These are phyloP conservation scores for Leptodermis oblonga DNA, from an alignment of 257 asterid species.

Conservation along the genomic window DNA sequence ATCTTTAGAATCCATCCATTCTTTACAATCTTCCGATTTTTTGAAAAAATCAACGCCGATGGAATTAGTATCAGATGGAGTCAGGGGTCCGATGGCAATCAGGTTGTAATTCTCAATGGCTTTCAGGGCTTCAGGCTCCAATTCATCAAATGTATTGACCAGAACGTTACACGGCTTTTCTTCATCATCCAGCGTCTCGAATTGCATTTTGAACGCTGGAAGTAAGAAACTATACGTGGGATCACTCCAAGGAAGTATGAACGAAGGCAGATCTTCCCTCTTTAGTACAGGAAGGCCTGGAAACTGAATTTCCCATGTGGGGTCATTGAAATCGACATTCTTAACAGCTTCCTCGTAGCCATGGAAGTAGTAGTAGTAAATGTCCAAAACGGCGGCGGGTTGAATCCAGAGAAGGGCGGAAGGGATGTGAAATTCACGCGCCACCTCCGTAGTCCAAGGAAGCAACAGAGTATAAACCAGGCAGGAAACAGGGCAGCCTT, in stretches of 20 bases:
- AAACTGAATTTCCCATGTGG: constrained; percentile 13
- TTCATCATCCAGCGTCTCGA: constrained; percentile 24
- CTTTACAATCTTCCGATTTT: constrained; percentile 8
- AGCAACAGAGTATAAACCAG: constrained; percentile 40
- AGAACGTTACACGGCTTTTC: too few species aligned
- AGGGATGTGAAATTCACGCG: constrained; percentile 35
- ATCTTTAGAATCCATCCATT: constrained; percentile 26
- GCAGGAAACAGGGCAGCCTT: constrained; percentile 12
- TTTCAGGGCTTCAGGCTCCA: too few species aligned
- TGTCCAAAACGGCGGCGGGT: constrained; percentile 42
- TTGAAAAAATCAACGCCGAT: constrained; percentile 20
- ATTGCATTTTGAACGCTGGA: constrained; percentile 25
- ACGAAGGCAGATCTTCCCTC: constrained; percentile 33
- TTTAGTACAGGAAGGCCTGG: constrained; percentile 23
- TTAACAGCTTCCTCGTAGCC: constrained; percentile 23
- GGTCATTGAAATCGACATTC: constrained; percentile 1
- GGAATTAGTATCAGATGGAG: constrained; percentile 13
- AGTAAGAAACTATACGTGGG: not conserved
- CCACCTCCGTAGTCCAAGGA: constrained; percentile 50
- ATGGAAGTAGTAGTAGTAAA: constrained; percentile 32
- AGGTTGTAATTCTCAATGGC: constrained; percentile 21
- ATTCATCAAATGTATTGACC: too few species aligned
- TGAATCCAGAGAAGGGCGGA: constrained; percentile 49
- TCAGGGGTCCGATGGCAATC: constrained; percentile 35
- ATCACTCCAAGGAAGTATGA: constrained; percentile 29